Base-by-base conservation (phyloP, 192 early-diverging fungal genomes). In the Physocladia obscura region DNA sequence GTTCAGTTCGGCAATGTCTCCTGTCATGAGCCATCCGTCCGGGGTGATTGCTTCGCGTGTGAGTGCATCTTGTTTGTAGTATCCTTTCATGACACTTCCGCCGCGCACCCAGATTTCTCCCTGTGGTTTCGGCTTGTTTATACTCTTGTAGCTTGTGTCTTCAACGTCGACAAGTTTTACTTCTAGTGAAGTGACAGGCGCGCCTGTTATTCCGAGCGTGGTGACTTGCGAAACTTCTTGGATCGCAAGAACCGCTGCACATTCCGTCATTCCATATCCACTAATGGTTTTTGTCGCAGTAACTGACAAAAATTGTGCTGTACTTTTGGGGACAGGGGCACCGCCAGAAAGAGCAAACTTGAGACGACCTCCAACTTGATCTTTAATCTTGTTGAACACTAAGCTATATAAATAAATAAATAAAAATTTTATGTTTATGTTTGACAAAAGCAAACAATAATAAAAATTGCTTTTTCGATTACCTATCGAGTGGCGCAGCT, bases 21-120 rank as follows among this genome's bases (percentile, higher is more conserved):
- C 94, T 19, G 93, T 95, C 76, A 79, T 84, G 52, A 96, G 74
- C 94, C 94, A 96, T 30, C 90, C 90, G 72, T 93, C 93, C 24
- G 67, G 76, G n/a, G 86, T 90, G 29, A 94, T 62, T 1, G 85
- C 81, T 44, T 92, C 87, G 4, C 74, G 76, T 0, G 93, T 93
- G 24, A 86, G 34, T 22, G 83, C 82, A 1, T 81, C 79, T 49
- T 89, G 83, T 74, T 91, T 89, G 71, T 87, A 91, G 80, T 97
- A 97, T 4, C 92, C 93, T 37, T 71, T 63, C 70, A 90, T 89
- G 35, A 95, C 84, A 21, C 86, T 82, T 13, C 88, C 85, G 56
- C 94, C 94, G 67, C 93, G 87, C 29, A 92, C 82, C 86, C 87
- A 94, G 34, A 97, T 71, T 71, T 97, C 93, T 70, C 93, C 93